phyloP scores from a whole-genome alignment of 805 yeast genomes.

The Sporopachydermia lactativora region DNA sequence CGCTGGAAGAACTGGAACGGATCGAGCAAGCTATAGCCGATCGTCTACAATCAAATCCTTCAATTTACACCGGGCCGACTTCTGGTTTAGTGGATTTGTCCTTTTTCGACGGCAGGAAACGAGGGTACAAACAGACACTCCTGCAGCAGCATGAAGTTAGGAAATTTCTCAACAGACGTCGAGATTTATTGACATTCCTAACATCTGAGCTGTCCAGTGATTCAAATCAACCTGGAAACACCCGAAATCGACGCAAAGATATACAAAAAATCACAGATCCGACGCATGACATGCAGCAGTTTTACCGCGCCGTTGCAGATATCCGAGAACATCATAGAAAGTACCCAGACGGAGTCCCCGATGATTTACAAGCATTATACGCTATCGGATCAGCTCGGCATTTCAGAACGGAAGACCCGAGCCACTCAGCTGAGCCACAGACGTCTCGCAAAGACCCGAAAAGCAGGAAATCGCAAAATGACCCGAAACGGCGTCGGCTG shows the following conservation, averaged over 20 bases:
- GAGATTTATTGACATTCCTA: conserved; percentile 17
- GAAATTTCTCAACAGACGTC: conserved; percentile 33
- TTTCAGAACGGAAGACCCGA: conserved; percentile 10
- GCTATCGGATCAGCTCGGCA: conserved; percentile 6
- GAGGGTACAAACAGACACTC: conserved; percentile 36
- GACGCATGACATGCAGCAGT: conserved; percentile 19
- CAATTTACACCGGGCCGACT: conserved; percentile 25
- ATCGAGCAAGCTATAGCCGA: conserved; percentile 54
- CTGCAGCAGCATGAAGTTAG: conserved; percentile 58
- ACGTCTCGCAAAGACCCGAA: conserved; percentile 6
- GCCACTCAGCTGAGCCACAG: conserved; percentile 16
- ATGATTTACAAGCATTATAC: conserved; percentile 13
- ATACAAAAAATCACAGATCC: conserved; percentile 13
- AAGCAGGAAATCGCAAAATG: conserved; percentile 13
- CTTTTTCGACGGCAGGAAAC: conserved; percentile 22
- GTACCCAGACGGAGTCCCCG: conserved; percentile 18
- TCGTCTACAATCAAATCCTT: conserved; percentile 50
- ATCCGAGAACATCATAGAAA: conserved; percentile 20
- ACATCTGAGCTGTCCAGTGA: conserved; percentile 5
- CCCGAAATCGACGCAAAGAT: conserved; percentile 8
- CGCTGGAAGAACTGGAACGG: conserved; percentile 53
- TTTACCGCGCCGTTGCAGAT: conserved; percentile 23
- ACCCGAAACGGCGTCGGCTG: conserved; percentile 17
- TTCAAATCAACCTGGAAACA: too few species aligned
- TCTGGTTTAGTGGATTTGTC: conserved; percentile 17